Evolutionary conservation across 306 rosid species (phyloP).

Genomic region (Begonia loranthoides): DNA sequence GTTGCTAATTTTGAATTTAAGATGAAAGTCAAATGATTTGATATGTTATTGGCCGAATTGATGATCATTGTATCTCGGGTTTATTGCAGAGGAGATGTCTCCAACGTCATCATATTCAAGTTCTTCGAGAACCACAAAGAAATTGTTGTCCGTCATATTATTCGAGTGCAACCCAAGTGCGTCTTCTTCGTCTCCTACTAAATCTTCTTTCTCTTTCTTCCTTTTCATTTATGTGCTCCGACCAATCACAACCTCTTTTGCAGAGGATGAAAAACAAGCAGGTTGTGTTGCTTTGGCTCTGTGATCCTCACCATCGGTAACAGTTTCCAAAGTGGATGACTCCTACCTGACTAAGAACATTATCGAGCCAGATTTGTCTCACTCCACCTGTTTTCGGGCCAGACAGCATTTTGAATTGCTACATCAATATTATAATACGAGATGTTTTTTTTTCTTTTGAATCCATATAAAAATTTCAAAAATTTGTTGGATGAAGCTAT

Average conservation of each 20-base stretch:
- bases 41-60: too few relatives aligned
- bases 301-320: constrained; percentile 16
- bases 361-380: constrained; percentile 64
- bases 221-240: constrained; percentile 28
- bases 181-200: constrained; percentile 60
- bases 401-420: constrained; percentile 86
- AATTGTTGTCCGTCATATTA: constrained; percentile 43
- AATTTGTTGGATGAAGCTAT: too few relatives aligned
- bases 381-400: constrained; percentile 86
- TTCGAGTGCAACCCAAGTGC: constrained; percentile 41
- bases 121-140: constrained; percentile 60
- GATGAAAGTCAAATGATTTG: too few relatives aligned
- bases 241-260: constrained; percentile 30
- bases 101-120: constrained; percentile 23
- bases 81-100: constrained; percentile 42
- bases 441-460: too few relatives aligned
- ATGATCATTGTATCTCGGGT: too few relatives aligned
- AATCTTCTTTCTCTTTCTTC: constrained; percentile 41
- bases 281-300: constrained; percentile 11
- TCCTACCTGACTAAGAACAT: constrained; percentile 79
- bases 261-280: constrained; percentile 7
- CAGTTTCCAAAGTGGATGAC: constrained; percentile 19
- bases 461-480: too few relatives aligned
- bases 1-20: too few relatives aligned
- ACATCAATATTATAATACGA: constrained; percentile 43